Percentiles rank a stretch among this genome's conserved stretches.
Conservation (phyloP, 352 stramenopile genomes). For the Pythium phragmiticola region DNA sequence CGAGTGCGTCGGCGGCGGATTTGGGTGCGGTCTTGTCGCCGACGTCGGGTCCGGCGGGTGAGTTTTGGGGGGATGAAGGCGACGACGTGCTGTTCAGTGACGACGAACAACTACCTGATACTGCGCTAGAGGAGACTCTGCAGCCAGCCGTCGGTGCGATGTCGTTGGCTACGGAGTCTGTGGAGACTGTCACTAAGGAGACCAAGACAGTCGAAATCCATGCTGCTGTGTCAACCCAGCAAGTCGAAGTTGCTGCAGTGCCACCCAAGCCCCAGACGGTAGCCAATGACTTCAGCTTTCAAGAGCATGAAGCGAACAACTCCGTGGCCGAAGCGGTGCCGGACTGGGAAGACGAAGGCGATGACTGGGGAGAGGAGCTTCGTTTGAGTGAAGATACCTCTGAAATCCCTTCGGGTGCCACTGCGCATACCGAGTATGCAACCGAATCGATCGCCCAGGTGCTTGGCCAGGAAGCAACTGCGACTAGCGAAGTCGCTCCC, state of each 20-base stretch:
- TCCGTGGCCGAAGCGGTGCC: neutral
- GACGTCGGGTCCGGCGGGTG: slow-evolving; percentile 28
- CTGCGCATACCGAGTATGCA: neutral
- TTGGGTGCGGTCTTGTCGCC: slow-evolving; percentile 27
- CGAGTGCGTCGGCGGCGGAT: slow-evolving; percentile 20
- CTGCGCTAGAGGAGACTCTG: slow-evolving; percentile 23
- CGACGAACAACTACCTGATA: slow-evolving; percentile 43
- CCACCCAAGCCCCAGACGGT: neutral
- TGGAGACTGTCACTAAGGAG: neutral
- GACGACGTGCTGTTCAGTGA: slow-evolving; percentile 62
- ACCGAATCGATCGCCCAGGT: neutral
- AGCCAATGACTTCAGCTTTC: slow-evolving; percentile 1
- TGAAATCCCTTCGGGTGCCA: neutral
- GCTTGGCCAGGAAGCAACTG: neutral
- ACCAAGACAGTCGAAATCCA: neutral
- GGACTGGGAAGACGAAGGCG: neutral
- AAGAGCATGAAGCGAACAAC: neutral
- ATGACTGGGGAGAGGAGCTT: neutral
- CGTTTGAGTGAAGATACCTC: neutral
- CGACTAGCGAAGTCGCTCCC: neutral
- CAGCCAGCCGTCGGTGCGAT: slow-evolving; percentile 14
- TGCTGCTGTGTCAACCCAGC: no score
- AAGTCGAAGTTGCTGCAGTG: no score
- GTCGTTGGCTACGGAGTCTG: slow-evolving; percentile 3
- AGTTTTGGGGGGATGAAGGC: slow-evolving; percentile 65